Evolutionary conservation across 2,329 filamentous ascomycete species (phyloP), one percentile per base, ranked within the genome.

Genomic region (Nigrograna mackinnonii): DNA sequence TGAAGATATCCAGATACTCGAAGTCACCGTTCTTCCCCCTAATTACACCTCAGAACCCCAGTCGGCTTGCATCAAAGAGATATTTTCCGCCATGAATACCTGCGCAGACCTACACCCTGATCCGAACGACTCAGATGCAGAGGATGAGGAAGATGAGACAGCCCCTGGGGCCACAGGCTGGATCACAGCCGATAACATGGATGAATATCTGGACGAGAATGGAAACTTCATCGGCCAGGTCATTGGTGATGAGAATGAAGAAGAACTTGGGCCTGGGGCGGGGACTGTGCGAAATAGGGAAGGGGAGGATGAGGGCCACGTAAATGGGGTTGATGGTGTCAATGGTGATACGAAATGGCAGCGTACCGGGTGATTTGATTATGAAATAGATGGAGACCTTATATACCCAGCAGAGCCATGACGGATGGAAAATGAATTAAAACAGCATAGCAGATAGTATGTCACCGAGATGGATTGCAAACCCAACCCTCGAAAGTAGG

Each of bases 141-240:
- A 81, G 1, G 82, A 79, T 2, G 72, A 68, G 11, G 65, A 58
- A 1, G 66, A 68, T 33, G 62, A 65, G 24, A 82, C 84, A 0
- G 80, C 87, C 66, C 86, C 87, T 0, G 87, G 87, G 1, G 89
- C 86, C 37, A 82, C 81, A 0, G 87, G 87, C 0, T 92, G 88
- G 88, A 91, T 97, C 61, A 97, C 92, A 13, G 87, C 89, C 6
- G 92, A 96, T 43, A 97, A 96, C 58, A 85, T 95, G 64, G 77
- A 86, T 50, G 82, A 95, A 54, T 95, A 84, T 61, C 37, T 66
- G 34, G 67, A 71, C 43, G 68, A 65, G 35, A 54, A 69, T 22
- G 68, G 68, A 1, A 69, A 70, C 34, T 70, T 70, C 19, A 56
- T 51, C 22, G 67, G 64, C 2, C 53, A 49, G 37, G 52, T 63